Conservation (phyloP, 2,329 filamentous ascomycete species). For the Aspergillus sp. region DNA sequence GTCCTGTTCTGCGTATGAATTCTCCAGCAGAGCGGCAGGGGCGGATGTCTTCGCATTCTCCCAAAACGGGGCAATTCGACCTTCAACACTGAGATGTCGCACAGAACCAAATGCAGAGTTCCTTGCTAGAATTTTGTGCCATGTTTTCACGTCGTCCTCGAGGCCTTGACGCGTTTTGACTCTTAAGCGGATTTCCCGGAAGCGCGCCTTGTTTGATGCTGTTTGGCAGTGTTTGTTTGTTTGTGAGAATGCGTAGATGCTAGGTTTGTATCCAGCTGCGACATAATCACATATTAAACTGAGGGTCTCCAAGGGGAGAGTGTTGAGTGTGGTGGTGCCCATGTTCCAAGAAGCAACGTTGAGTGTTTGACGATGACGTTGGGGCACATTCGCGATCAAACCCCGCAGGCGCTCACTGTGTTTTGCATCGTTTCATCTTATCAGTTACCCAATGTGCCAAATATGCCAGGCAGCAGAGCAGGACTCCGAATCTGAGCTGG, state of each 20-base stretch:
- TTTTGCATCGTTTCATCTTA: not conserved
- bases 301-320: not conserved
- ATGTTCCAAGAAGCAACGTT: not conserved
- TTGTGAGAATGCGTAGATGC: not conserved
- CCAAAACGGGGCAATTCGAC: not conserved
- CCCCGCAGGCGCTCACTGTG: not conserved
- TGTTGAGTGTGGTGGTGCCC: not conserved
- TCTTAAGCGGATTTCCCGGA: not conserved
- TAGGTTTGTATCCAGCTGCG: not conserved
- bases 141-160: not conserved
- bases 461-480: too few relatives aligned
- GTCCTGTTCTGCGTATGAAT: not conserved
- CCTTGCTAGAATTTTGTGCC: not conserved
- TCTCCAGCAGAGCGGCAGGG: not conserved
- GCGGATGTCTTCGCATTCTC: not conserved
- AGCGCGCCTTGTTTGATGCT: not conserved
- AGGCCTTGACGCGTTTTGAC: not conserved
- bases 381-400: not conserved
- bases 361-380: not conserved
- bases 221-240: not conserved
- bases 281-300: not conserved
- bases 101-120: not conserved
- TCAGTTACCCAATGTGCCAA: too few relatives aligned
- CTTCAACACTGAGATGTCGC: not conserved
- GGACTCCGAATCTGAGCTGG: too few relatives aligned